phyloP scores from a whole-genome alignment of 495 filamentous ascomycete species.

The Hyaloscypha hepaticicola region DNA sequence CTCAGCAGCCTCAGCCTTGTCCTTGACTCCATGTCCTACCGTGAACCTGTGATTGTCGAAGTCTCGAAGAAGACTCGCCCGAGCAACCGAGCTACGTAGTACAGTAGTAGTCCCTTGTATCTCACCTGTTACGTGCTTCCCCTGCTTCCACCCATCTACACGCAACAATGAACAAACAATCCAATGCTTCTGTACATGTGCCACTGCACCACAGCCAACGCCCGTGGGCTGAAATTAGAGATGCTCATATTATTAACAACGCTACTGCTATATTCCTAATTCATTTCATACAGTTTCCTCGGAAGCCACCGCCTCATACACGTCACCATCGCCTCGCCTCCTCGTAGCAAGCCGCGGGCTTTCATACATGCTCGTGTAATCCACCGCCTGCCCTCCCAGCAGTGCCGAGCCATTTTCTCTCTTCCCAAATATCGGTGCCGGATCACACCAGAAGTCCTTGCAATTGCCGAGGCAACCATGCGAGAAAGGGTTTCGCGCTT shows the following conservation, averaged over 20 bases:
- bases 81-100: no score
- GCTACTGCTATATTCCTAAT: neutral
- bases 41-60: no score
- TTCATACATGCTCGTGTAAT: slow-evolving; percentile 91
- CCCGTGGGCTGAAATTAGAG: neutral
- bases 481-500: slow-evolving; percentile 78
- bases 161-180: no score
- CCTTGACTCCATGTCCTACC: no score
- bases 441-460: slow-evolving; percentile 94
- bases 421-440: slow-evolving; percentile 74
- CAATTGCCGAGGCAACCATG: slow-evolving; percentile 81
- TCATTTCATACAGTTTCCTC: slow-evolving; percentile 36
- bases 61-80: no score
- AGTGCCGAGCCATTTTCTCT: slow-evolving; percentile 71
- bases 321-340: slow-evolving; percentile 30
- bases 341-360: slow-evolving; percentile 65
- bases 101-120: no score
- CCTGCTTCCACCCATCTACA: no score
- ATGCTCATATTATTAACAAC: slow-evolving; percentile 3
- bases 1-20: no score
- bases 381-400: slow-evolving; percentile 74
- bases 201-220: no score
- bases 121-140: no score
- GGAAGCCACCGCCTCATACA: slow-evolving; percentile 37
- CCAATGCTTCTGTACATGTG: no score